phyloP scores from a whole-genome alignment of 768 basidiomycete genomes.

The Strobilomyces echinocephalus region DNA sequence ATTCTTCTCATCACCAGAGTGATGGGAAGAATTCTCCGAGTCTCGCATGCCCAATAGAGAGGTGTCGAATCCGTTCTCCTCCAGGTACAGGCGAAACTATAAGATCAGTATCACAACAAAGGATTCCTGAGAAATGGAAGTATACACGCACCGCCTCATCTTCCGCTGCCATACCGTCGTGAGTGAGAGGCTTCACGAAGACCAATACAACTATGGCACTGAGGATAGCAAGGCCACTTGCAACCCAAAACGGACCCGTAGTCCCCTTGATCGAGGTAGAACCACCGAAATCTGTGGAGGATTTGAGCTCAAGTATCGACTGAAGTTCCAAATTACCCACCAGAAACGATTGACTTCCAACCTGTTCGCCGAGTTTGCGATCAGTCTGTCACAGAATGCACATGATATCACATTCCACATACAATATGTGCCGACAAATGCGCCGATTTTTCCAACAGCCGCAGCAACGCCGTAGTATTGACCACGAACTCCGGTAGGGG shows the following conservation, averaged over 20 bases:
- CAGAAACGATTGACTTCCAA: conserved; percentile 63
- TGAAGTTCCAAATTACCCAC: conserved; percentile 30
- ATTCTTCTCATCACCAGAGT: conserved; percentile 19
- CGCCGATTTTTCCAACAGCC: conserved; percentile 80
- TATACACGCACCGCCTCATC: conserved; percentile 50
- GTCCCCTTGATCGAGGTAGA: conserved; percentile 48
- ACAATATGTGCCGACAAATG: conserved; percentile 82
- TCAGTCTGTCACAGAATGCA: conserved; percentile 3
- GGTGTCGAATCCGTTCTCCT: conserved; percentile 74
- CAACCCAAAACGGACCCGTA: conserved; percentile 87
- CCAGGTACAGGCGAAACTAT: conserved; percentile 81
- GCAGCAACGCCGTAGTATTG: conserved; percentile 85
- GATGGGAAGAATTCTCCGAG: conserved; percentile 21
- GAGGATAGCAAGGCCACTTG: conserved; percentile 76
- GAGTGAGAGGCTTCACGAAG: conserved; percentile 67
- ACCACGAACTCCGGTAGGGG: conserved; percentile 82
- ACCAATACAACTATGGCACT: conserved; percentile 70
- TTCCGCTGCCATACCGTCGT: conserved; percentile 77
- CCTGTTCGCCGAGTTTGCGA: conserved; percentile 31
- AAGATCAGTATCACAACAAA: neutral
- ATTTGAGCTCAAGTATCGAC: neutral
- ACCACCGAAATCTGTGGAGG: conserved; percentile 56
- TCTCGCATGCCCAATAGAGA: conserved; percentile 57
- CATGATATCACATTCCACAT: conserved; percentile 22
- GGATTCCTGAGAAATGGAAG: neutral